Percentiles rank a stretch among this genome's conserved stretches.
phyloP scores from a whole-genome alignment of 2,329 filamentous ascomycete genomes.

The Fusarium dlaminii region DNA sequence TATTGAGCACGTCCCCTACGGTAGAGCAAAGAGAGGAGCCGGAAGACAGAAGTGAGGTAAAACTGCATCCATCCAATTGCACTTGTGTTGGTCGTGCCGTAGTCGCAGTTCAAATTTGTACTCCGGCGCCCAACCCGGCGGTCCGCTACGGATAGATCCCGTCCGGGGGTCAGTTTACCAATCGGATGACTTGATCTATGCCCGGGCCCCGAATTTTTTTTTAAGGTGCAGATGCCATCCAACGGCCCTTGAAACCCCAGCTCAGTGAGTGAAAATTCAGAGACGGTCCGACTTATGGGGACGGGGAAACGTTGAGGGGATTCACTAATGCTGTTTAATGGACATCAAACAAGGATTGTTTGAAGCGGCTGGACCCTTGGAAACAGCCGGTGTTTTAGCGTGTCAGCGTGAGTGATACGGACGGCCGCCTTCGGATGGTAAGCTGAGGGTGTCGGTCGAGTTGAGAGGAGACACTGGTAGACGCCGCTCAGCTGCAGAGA shows the following conservation, averaged over 20 bases:
- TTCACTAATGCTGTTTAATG: conserved; percentile 14
- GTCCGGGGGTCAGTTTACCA: conserved; percentile 2
- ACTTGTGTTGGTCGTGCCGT: not conserved
- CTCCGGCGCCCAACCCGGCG: conserved; percentile 25
- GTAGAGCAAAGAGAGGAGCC: not conserved
- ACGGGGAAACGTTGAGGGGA: not conserved
- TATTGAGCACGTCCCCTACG: not conserved
- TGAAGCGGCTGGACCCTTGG: not conserved
- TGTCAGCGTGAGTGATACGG: not conserved
- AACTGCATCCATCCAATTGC: not conserved
- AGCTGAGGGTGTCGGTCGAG: conserved; percentile 16
- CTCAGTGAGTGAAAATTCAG: not conserved
- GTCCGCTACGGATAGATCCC: conserved; percentile 36
- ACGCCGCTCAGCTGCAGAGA: conserved; percentile 15
- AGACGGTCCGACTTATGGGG: conserved; percentile 23
- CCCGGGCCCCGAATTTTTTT: conserved; percentile 4
- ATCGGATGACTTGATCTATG: conserved; percentile 17
- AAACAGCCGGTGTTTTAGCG: not conserved
- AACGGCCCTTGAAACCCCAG: conserved; percentile 22
- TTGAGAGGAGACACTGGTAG: not conserved
- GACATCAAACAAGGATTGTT: conserved; percentile 14
- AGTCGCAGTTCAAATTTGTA: not conserved
- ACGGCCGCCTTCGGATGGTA: conserved; percentile 1
- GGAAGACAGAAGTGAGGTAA: conserved; percentile 3
- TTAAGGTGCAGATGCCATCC: conserved; percentile 12